These are phyloP conservation scores for Rhododendron kiyosumense DNA, from an alignment of 148 eudicot genomes.

Conservation along the genomic window DNA sequence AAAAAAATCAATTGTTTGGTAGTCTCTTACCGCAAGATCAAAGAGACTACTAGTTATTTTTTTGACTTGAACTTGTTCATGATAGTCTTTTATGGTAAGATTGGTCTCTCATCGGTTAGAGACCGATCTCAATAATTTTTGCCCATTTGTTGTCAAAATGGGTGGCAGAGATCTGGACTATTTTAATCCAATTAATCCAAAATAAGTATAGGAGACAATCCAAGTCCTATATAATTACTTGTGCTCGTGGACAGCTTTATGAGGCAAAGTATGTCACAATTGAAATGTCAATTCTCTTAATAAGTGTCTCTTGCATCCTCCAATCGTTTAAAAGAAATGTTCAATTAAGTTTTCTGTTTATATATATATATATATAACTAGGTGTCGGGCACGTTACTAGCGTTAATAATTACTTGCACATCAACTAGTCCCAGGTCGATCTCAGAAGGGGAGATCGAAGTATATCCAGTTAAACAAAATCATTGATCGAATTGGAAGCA, in stretches of 20 bases:
- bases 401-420: not conserved
- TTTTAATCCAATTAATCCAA: too few species aligned
- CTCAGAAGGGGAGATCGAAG: not conserved
- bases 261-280: not conserved
- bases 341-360: too few species aligned
- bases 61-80: too few species aligned
- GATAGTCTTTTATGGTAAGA: too few species aligned
- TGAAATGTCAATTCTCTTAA: not conserved
- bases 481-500: not conserved
- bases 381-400: not conserved
- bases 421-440: not conserved
- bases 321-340: not conserved
- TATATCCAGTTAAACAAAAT: not conserved
- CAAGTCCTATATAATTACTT: too few species aligned
- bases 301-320: not conserved
- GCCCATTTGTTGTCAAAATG: not conserved
- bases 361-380: too few species aligned
- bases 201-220: too few species aligned
- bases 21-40: too few species aligned
- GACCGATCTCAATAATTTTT: too few species aligned
- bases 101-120: too few species aligned
- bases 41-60: too few species aligned
- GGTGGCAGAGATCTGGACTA: too few species aligned
- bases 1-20: not conserved
- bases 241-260: not conserved